A percentile compares a stretch with the other conserved stretches of the same genome.
phyloP scores from a whole-genome alignment of 2,329 filamentous ascomycete species.

The Trichoderma brevicompactum region DNA sequence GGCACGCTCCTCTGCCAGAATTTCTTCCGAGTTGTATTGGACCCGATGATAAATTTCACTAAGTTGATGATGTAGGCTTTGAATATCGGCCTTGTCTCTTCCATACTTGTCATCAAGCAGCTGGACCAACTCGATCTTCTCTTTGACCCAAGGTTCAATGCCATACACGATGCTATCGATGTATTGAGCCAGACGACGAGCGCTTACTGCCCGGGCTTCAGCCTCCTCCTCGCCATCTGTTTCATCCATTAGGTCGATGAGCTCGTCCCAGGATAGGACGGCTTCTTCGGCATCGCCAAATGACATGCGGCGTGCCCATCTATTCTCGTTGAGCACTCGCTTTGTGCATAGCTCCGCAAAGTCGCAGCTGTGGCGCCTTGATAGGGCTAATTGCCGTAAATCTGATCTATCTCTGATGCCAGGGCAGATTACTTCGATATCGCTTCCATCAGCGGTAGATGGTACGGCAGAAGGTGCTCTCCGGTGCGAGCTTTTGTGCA shows the following conservation, averaged over 20 bases:
- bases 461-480: constrained; percentile 60
- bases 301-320: constrained; percentile 73
- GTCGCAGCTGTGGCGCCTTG: constrained; percentile 65
- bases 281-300: constrained; percentile 77
- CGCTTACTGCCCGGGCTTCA: constrained; percentile 54
- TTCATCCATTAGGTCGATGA: constrained; percentile 49
- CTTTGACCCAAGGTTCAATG: constrained; percentile 64
- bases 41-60: constrained; percentile 72
- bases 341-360: constrained; percentile 39
- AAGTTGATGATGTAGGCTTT: constrained; percentile 69
- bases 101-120: constrained; percentile 65
- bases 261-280: constrained; percentile 67
- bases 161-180: constrained; percentile 57
- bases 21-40: constrained; percentile 67
- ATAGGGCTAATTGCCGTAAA: constrained; percentile 54
- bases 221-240: constrained; percentile 37
- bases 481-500: constrained; percentile 48
- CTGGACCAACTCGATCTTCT: constrained; percentile 60
- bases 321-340: constrained; percentile 56
- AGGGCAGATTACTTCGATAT: constrained; percentile 15
- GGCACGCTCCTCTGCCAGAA: constrained; percentile 70
- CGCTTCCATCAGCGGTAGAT: constrained; percentile 60
- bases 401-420: constrained; percentile 40
- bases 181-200: constrained; percentile 57
- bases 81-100: constrained; percentile 67